Base-by-base conservation (phyloP, 2,329 filamentous ascomycete genomes). In the Calonectria henricotiae region DNA sequence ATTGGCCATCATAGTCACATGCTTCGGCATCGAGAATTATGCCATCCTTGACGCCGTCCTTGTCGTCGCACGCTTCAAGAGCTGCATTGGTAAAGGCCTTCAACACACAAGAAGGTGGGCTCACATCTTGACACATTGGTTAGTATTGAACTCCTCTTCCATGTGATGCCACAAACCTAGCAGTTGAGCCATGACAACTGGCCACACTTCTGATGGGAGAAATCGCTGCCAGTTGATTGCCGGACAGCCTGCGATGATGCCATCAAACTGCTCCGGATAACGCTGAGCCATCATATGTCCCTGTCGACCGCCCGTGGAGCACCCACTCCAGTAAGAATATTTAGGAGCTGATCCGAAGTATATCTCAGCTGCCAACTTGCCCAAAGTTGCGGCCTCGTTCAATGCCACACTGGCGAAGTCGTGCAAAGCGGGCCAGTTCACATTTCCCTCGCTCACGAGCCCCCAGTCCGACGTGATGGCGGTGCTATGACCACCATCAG, bases 231-330 rank as follows among this genome's bases (percentile, higher is more conserved):
- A 89, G 47, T 82, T 75, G 6, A 85, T 70, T 7, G 85, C 87
- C 1, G 85, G 83, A 1, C 80, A 80, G 0, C 82, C 84, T 1
- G 87, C 87, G 0, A 88, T 75, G 15, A 89, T 84, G 3, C 88
- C 88, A 54, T 90, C 86, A 51, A 88, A 89, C 39, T 86, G 85
- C 1, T 85, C 81, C 0, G 88, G 88, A 69, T 86, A 89, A 9
- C 82, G 77, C 72, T 90, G 86, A 0, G 86, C 85, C 12, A 86
- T 81, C 73, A 86, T 86, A 27, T 89, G 79, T 8, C 88, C 89
- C 76, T 90, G 88, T 1, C 89, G 81, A 2, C 89, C 89, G 13
- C 89, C 88, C 0, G 86, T 88, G 1, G 86, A 88, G 73, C 88
- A 89, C 15, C 88, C 88, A 9, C 82, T 79, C 74, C 84, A 89